These are phyloP conservation scores for Tremella yokohamensis DNA, from an alignment of 768 basidiomycete species.

Conservation along the genomic window DNA sequence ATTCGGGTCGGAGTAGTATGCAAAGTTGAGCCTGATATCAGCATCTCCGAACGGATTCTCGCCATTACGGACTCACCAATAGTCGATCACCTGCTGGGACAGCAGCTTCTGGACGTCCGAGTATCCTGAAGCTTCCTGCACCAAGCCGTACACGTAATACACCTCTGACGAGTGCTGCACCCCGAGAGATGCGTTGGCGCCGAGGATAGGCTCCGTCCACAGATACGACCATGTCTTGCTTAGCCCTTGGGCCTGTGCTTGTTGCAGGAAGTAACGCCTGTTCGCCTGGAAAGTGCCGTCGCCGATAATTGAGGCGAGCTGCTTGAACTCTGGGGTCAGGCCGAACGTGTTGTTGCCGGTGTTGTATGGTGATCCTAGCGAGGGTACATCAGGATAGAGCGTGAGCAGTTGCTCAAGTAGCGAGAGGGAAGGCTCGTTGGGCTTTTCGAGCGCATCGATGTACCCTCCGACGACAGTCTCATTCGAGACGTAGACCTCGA, in stretches of 20 bases:
- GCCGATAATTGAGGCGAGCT: slow-evolving; percentile 34
- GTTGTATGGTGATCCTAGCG: slow-evolving; percentile 40
- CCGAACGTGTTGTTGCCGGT: slow-evolving; percentile 47
- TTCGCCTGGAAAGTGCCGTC: slow-evolving; percentile 44
- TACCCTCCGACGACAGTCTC: slow-evolving; percentile 7
- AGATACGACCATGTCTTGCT: slow-evolving; percentile 42
- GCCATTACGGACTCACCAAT: slow-evolving; percentile 50
- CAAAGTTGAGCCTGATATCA: slow-evolving; percentile 41
- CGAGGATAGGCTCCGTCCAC: slow-evolving; percentile 28
- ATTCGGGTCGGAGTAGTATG: slow-evolving; percentile 40
- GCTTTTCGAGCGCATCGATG: slow-evolving; percentile 23
- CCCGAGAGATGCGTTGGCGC: slow-evolving; percentile 5
- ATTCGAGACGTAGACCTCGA: slow-evolving; percentile 21
- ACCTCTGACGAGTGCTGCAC: background rate
- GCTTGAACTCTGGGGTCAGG: slow-evolving; percentile 34
- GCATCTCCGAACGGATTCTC: background rate
- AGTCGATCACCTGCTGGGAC: slow-evolving; percentile 32
- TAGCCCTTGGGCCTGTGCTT: slow-evolving; percentile 26
- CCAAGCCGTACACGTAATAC: background rate
- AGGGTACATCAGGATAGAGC: slow-evolving; percentile 32
- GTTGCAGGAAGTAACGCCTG: slow-evolving; percentile 35
- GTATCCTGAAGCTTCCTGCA: background rate
- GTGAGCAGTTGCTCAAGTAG: slow-evolving; percentile 25
- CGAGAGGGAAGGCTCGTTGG: slow-evolving; percentile 16
- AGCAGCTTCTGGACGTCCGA: slow-evolving; percentile 23